Base-by-base conservation (phyloP, 768 basidiomycete genomes). In the Nidularia sp. region DNA sequence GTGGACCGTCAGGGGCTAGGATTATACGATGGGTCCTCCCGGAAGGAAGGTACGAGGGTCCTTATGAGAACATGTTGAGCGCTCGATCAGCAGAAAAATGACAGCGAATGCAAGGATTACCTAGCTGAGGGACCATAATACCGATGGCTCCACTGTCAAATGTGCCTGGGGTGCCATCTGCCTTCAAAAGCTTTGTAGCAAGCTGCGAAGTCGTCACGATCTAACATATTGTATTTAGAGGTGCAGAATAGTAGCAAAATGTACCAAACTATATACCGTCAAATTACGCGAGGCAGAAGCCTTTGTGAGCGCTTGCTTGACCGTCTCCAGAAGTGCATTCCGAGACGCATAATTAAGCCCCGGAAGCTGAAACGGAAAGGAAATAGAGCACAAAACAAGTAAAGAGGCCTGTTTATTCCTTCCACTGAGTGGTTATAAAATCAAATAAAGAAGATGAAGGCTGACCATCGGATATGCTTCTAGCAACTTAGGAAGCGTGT, bases 371-470 rank as follows among this genome's bases (percentile, higher is more conserved):
- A 90, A 85, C 2, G 82, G 81, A 59, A 82, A 86, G 22, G 82
- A 83, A 31, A 90, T 71, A 2, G 84, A 86, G 61, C 80, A 83
- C 44, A 90, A 65, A 29, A 88, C 78, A 8, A 91, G 73, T 12
- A 90, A 70, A 1, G 78, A 72, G 34, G 74, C 73, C 87, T 87
- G 53, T 35, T 13, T 25, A 10, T 46, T 9, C 42, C 36, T 6
- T 31, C 36, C 22, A 41, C 35, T 36, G 34, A 8, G 10, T 9
- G 4, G 39, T 32, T 15, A 45, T 50, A 8, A 25, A 33, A 35
- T 35, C 33, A 47, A 36, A 45, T 33, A 34, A 32, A 31, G n/a
- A 54, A 3, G 25, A 45, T 13, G 32, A 47, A 52, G 51, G 56
- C 51, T 68, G 55, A 88, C 85, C 55, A 77, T 73, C 35, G 80